phyloP scores from a whole-genome alignment of 768 basidiomycete species.

The Tubosaeta sp. region DNA sequence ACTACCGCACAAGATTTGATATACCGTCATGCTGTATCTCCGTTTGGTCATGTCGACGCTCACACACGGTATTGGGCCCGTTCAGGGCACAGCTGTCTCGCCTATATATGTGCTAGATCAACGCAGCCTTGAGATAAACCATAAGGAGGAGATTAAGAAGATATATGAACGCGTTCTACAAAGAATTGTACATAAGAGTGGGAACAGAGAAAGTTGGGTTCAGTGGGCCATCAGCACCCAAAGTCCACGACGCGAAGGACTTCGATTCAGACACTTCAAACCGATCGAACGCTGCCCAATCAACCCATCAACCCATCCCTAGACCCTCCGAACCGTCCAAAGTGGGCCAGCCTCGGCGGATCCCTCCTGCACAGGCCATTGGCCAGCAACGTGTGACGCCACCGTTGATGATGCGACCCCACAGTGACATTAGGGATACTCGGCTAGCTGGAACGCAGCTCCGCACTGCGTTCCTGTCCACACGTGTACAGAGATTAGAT shows the following conservation, averaged over 20 bases:
- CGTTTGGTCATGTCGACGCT: neutral
- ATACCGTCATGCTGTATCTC: neutral
- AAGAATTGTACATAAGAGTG: neutral
- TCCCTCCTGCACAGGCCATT: neutral
- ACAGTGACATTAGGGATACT: neutral
- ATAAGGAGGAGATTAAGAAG: neutral
- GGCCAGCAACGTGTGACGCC: neutral
- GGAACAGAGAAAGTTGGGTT: neutral
- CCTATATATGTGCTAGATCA: neutral
- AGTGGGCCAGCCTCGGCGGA: neutral
- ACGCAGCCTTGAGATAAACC: neutral
- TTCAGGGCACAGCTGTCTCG: neutral
- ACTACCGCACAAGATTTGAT: neutral
- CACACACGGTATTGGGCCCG: neutral
- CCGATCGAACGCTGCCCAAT: neutral
- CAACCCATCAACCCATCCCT: neutral
- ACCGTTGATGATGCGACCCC: neutral
- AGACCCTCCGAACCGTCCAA: neutral
- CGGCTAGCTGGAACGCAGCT: neutral
- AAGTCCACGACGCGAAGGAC: neutral
- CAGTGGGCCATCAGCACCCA: neutral
- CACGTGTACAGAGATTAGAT: no score
- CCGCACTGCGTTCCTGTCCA: no score
- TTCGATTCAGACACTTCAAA: neutral
- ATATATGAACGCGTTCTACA: no score